Evolutionary conservation across 495 filamentous ascomycete genomes (phyloP).

Genomic region (Clohesyomyces aquaticus): DNA sequence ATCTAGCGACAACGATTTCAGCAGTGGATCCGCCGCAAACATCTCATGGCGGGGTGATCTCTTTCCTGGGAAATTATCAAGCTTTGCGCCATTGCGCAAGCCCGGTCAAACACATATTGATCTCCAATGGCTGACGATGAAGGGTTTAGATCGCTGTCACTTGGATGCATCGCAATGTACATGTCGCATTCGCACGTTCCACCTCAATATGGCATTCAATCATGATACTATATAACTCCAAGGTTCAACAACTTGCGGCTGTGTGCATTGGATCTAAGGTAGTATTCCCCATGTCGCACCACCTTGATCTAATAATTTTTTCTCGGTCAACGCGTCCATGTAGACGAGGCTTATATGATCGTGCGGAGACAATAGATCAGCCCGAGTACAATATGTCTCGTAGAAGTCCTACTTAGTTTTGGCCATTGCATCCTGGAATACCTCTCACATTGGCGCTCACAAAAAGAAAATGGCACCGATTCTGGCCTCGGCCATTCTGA

Average conservation of each 20-base stretch:
- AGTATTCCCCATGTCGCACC: background rate
- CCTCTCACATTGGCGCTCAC: background rate
- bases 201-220: slow-evolving; percentile 3
- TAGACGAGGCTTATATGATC: background rate
- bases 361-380: background rate
- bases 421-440: background rate
- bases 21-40: slow-evolving; percentile 1
- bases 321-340: background rate
- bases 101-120: background rate
- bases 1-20: background rate
- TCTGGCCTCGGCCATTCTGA: background rate
- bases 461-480: background rate
- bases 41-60: slow-evolving; percentile 1
- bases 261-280: background rate
- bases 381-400: background rate
- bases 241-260: background rate
- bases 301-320: background rate
- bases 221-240: background rate
- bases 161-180: background rate
- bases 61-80: background rate
- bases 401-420: too few relatives aligned
- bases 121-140: background rate
- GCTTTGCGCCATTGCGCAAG: background rate
- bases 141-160: background rate
- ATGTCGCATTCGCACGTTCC: slow-evolving; percentile 3